These are phyloP conservation scores for Cladosporium sp. DNA, from an alignment of 2,329 filamentous ascomycete species.

Conservation along the genomic window DNA sequence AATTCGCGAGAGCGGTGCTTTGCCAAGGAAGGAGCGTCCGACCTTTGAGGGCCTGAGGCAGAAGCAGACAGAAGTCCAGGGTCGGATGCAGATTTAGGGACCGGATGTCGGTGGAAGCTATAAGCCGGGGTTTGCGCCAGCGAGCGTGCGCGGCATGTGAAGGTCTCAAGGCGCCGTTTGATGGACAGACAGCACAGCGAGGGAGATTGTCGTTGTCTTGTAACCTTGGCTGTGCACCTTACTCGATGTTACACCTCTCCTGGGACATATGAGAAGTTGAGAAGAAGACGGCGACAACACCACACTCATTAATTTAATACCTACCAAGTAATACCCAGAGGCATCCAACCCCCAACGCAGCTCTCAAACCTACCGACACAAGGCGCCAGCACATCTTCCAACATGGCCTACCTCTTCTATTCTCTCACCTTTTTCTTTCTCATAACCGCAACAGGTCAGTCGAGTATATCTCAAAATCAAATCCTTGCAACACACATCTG, in stretches of 20 bases:
- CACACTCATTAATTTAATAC: not conserved
- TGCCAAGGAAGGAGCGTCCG: not conserved
- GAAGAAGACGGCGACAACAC: not conserved
- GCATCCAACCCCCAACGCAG: not conserved
- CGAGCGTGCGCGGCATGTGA: slow-evolving; percentile 5
- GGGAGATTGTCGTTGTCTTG: not conserved
- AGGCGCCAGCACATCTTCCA: slow-evolving; percentile 9
- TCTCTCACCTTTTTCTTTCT: slow-evolving; percentile 71
- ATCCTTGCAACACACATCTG: slow-evolving; percentile 20
- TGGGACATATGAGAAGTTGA: not conserved
- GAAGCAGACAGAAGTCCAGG: too few relatives aligned
- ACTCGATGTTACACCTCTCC: not conserved
- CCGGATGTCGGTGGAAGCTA: slow-evolving; percentile 15
- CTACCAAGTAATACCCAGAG: not conserved
- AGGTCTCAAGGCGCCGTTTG: slow-evolving; percentile 5
- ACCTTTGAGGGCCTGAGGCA: not conserved
- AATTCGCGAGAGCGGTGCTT: slow-evolving; percentile 1
- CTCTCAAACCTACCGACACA: not conserved
- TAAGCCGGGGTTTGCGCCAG: not conserved
- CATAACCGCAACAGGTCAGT: slow-evolving; percentile 66
- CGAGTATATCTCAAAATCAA: slow-evolving; percentile 1
- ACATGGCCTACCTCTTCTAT: slow-evolving; percentile 81
- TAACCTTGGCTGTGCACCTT: not conserved
- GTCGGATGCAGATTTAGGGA: too few relatives aligned
- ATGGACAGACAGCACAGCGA: not conserved